Conservation (phyloP, 257 asterid species). For the Paulownia fortunei region DNA sequence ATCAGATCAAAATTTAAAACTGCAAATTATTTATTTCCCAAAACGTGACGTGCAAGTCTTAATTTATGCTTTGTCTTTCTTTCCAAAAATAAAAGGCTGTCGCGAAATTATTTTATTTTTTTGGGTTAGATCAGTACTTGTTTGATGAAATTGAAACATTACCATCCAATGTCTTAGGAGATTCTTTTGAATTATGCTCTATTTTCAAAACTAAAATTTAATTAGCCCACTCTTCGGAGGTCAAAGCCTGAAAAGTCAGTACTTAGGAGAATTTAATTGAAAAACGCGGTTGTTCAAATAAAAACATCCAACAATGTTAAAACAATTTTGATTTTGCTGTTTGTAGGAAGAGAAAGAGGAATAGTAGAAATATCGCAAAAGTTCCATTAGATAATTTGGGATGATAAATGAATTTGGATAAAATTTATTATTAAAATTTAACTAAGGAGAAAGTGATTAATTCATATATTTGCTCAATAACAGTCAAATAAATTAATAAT, state of each 20-base stretch:
- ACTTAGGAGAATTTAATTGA: neutral
- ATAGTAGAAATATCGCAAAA: too few species aligned
- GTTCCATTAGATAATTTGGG: too few species aligned
- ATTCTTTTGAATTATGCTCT: slow-evolving; percentile 3
- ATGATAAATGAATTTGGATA: too few species aligned
- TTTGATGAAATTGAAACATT: neutral
- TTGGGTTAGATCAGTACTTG: neutral
- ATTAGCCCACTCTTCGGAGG: neutral
- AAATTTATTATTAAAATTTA: too few species aligned
- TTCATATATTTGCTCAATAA: too few species aligned
- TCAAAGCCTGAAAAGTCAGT: neutral
- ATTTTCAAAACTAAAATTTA: neutral
- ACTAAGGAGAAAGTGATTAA: too few species aligned
- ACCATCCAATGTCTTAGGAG: slow-evolving; percentile 31
- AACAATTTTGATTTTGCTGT: neutral
- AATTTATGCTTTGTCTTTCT: neutral
- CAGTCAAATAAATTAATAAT: too few species aligned
- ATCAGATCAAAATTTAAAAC: neutral
- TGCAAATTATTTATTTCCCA: neutral
- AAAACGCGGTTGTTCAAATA: neutral
- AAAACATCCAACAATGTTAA: neutral
- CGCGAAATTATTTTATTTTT: neutral
- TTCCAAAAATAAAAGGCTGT: neutral
- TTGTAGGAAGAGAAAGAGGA: neutral
- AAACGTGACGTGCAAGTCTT: neutral